These are phyloP conservation scores for Tulasnella calospora DNA, from an alignment of 768 basidiomycete genomes.

Conservation along the genomic window DNA sequence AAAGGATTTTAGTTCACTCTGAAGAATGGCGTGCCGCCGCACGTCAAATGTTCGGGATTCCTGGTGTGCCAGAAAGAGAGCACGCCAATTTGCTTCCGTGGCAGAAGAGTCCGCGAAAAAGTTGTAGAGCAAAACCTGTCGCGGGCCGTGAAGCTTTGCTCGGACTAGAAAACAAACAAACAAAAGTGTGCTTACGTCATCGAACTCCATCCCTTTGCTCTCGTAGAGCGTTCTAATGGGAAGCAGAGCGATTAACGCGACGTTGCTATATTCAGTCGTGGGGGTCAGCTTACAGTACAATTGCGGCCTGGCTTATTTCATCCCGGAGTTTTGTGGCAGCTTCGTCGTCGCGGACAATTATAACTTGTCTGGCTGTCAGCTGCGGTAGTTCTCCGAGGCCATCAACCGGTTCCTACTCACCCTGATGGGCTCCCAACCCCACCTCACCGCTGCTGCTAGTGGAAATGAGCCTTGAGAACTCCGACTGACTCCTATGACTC, in stretches of 20 bases:
- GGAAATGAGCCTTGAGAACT: neutral
- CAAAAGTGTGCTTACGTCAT: slow-evolving; percentile 45
- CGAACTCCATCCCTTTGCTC: slow-evolving; percentile 63
- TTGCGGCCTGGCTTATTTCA: neutral
- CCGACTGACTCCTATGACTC: neutral
- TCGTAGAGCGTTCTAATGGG: slow-evolving; percentile 42
- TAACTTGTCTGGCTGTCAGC: neutral
- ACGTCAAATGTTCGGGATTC: neutral
- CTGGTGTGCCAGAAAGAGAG: slow-evolving; percentile 30
- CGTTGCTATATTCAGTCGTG: neutral
- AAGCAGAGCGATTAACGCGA: neutral
- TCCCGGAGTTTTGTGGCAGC: neutral
- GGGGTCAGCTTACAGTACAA: neutral
- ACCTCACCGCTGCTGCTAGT: neutral
- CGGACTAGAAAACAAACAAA: no score
- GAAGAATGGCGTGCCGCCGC: neutral
- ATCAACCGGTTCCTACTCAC: neutral
- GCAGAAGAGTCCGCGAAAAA: slow-evolving; percentile 64
- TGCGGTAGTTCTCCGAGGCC: no score
- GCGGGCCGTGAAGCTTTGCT: neutral
- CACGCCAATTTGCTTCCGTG: slow-evolving; percentile 53
- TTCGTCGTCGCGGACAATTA: neutral
- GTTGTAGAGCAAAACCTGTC: slow-evolving; percentile 67
- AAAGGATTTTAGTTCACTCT: slow-evolving; percentile 24
- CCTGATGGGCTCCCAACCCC: neutral